Base-by-base conservation (phyloP, 169 alveolate species). In the Plasmodium inui region DNA sequence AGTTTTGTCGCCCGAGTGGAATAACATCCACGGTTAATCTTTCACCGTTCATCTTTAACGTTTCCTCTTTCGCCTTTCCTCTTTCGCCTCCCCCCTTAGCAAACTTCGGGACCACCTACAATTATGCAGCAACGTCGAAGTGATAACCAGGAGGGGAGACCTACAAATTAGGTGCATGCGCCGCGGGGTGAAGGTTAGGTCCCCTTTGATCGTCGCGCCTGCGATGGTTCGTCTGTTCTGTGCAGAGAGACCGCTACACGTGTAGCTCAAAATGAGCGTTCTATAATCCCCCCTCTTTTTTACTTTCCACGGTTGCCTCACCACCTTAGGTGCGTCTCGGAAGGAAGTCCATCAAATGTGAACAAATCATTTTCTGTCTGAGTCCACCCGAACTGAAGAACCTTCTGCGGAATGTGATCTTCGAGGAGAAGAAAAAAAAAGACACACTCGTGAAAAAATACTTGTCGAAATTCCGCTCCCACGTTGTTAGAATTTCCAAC, bases 61-160 rank as follows among this genome's bases (percentile, higher is more conserved):
- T 7, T 61, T 10, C 10, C 3, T 57, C 53, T 82, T 26, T 19
- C 10, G n/a, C n/a, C n/a, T n/a, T 72, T 14, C 37, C 34, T 85
- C 61, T 26, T n/a, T n/a, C 26, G 12, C 17, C 22, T 44, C 39
- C 70, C 80, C 46, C 19, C 5, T 10, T 28, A 86, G 93, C 7
- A 73, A 76, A 76, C 80, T 86, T 7, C 32, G n/a, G 71, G 93
- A 86, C 26, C 57, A 86, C 83, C 55, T 86, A 30, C 41, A 86
- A 32, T 19, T 76, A 76, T 67, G 82, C 67, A 44, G 30, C 72
- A 76, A 86, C 34, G 44, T 61, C 37, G 28, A 34, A 41, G 26
- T 37, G 72, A 39, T 55, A 55, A 28, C 30, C 2, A 17, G 41
- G 26, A 78, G 17, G 44, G 41, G 72, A 9, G 80, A 86, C 46